These are phyloP conservation scores for Mycosarcoma maydis DNA, from an alignment of 1,284 basidiomycete species.

Conservation along the genomic window DNA sequence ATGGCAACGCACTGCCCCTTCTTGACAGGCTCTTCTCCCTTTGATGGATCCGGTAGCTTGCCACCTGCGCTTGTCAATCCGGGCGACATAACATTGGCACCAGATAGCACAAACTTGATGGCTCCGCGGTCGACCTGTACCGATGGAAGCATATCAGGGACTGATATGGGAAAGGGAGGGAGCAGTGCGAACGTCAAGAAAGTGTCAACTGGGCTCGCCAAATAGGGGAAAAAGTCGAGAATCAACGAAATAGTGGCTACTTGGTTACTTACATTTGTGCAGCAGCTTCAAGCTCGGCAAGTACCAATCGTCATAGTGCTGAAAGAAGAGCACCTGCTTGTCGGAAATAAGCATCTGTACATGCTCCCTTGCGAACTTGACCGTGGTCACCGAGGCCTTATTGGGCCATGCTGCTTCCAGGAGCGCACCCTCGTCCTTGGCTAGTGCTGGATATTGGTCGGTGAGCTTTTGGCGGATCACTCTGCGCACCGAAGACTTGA, in stretches of 20 bases:
- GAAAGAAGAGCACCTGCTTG: conserved; percentile 89
- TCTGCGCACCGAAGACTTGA: conserved; percentile 93
- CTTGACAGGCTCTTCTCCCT: conserved; percentile 74
- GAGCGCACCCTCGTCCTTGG: conserved; percentile 71
- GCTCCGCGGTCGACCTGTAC: conserved; percentile 95
- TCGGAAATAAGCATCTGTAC: conserved; percentile 90
- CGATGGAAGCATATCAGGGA: conserved; percentile 78
- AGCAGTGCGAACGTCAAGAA: not conserved
- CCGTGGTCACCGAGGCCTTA: conserved; percentile 90
- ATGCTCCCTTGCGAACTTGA: conserved; percentile 93
- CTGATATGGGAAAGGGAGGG: not conserved
- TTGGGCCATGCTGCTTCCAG: conserved; percentile 97
- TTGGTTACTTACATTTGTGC: conserved; percentile 77
- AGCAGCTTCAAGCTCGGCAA: conserved; percentile 86
- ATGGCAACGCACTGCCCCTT: conserved; percentile 83
- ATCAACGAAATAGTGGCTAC: too few relatives aligned
- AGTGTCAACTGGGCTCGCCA: too few relatives aligned
- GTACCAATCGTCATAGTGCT: conserved; percentile 94
- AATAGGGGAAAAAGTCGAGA: too few relatives aligned
- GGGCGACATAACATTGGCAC: conserved; percentile 73
- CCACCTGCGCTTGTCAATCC: conserved; percentile 93
- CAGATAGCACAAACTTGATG: conserved; percentile 91
- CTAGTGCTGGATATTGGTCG: conserved; percentile 77
- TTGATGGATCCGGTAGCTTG: conserved; percentile 75
- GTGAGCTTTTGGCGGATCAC: conserved; percentile 83